Percentiles rank a stretch among this genome's conserved stretches.
Evolutionary conservation across 768 basidiomycete species (phyloP).

Genomic region (Macrolepiota dolichaula): DNA sequence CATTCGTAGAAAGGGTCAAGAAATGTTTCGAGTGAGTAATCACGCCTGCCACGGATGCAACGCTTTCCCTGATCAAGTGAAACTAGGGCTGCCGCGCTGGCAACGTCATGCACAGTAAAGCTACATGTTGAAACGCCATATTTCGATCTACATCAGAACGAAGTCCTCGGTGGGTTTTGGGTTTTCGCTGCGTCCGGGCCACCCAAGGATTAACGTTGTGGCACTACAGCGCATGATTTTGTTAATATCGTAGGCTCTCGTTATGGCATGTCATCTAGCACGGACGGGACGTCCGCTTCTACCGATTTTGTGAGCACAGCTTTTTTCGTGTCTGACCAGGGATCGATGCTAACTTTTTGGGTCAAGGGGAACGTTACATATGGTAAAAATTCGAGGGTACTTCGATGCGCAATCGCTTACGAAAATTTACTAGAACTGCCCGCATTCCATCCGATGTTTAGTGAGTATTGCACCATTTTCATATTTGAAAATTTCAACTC

Average conservation of each 20-base stretch:
- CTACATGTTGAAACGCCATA: conserved; percentile 40
- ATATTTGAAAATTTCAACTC: conserved; percentile 7
- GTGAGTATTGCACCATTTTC: conserved; percentile 30
- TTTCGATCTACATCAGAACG: conserved; percentile 59
- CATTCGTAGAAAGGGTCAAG: conserved; percentile 54
- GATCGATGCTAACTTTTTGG: neutral
- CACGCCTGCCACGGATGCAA: neutral
- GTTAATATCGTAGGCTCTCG: conserved; percentile 38
- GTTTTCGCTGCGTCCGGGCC: neutral
- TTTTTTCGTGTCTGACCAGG: conserved; percentile 1
- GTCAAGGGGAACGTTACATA: conserved; percentile 72
- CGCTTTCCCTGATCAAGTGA: conserved; percentile 7
- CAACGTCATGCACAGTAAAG: conserved; percentile 55
- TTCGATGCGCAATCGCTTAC: neutral
- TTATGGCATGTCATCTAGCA: conserved; percentile 38
- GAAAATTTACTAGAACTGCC: conserved; percentile 44
- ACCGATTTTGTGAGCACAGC: conserved; percentile 69
- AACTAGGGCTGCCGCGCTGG: conserved; percentile 61
- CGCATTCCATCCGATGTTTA: conserved; percentile 59
- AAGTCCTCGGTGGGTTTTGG: conserved; percentile 39
- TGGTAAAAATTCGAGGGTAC: conserved; percentile 33
- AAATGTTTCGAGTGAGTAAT: conserved; percentile 67
- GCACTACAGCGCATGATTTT: conserved; percentile 47
- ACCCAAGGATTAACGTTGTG: neutral
- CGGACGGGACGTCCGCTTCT: conserved; percentile 47